Evolutionary conservation across 345 rosid genomes (phyloP), one percentile per base, ranked within the genome.

Genomic region (Pugionium cornutum): DNA sequence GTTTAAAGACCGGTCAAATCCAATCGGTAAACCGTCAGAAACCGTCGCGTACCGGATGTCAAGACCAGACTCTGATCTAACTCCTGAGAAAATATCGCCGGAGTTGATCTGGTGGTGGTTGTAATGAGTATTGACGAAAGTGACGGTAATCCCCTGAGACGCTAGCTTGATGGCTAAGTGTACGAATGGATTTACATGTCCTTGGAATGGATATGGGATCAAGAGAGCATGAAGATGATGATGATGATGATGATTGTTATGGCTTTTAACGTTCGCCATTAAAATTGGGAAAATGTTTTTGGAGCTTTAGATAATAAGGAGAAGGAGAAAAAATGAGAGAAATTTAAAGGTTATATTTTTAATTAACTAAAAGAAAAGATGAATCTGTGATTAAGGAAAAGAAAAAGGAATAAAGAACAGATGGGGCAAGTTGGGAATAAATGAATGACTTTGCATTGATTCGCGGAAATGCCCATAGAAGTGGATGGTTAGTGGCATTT

Each of bases 161-260:
- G 97, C 97, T 4, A 90, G 91, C 61, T 83, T 84, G 60, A 80
- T 51, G 56, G 97, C 96, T 28, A 90, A 79, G 55, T 86, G 79
- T 28, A 82, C 89, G 1, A 75, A 53, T 8, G 96, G 96, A 67
- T 77, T 83, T 1, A 86, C 79, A 43, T 90, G 97, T 56, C 97
- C 97, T 76, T 90, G 97, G 11, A 90, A 83, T 52, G 97, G 95
- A 67, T 79, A 79, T 1, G 91, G 62, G 28, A 90, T 34, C 73
- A 88, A 53, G 42, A 90, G 75, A 52, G 88, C 96, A 53, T 86
- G 91, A 44, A 74, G 63, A 34, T 57, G 67, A 59, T 47, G 62
- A 47, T 57, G 67, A 59, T 47, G 62, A 47, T 54, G 40, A 69
- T 81, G 60, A 64, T 75, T 52, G 72, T 85, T 57, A 68, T 75